Conservation (phyloP, 805 yeast genomes). For the Cephaloascus albidus region DNA sequence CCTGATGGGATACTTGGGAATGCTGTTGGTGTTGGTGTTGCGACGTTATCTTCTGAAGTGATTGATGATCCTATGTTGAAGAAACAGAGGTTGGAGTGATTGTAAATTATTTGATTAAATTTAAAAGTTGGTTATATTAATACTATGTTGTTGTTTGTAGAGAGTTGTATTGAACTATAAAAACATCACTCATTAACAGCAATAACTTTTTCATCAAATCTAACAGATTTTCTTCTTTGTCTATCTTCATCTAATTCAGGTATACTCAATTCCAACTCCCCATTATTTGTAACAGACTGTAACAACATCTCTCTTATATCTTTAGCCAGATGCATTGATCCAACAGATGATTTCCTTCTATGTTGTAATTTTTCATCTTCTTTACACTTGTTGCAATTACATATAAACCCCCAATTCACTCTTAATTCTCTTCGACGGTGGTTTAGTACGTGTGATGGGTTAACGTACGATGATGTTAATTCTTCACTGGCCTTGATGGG, state of each 20-base stretch:
- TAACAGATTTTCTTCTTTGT: conserved; percentile 52
- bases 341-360: conserved; percentile 32
- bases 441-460: conserved; percentile 51
- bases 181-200: conserved; percentile 29
- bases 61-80: not conserved
- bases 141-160: no score
- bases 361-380: conserved; percentile 37
- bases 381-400: conserved; percentile 59
- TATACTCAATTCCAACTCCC: conserved; percentile 38
- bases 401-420: conserved; percentile 73
- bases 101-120: no score
- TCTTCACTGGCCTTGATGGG: conserved; percentile 60
- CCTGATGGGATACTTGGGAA: not conserved
- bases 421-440: conserved; percentile 59
- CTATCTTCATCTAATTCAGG: conserved; percentile 24
- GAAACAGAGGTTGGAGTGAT: not conserved
- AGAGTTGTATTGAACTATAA: no score
- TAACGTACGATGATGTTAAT: conserved; percentile 59
- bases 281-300: conserved; percentile 15
- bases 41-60: not conserved
- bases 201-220: conserved; percentile 54
- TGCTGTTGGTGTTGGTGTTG: not conserved
- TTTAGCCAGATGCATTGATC: conserved; percentile 12
- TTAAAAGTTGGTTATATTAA: no score
- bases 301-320: conserved; percentile 39